phyloP scores from a whole-genome alignment of 2,329 filamentous ascomycete genomes.

The Uncinocarpus reesii region DNA sequence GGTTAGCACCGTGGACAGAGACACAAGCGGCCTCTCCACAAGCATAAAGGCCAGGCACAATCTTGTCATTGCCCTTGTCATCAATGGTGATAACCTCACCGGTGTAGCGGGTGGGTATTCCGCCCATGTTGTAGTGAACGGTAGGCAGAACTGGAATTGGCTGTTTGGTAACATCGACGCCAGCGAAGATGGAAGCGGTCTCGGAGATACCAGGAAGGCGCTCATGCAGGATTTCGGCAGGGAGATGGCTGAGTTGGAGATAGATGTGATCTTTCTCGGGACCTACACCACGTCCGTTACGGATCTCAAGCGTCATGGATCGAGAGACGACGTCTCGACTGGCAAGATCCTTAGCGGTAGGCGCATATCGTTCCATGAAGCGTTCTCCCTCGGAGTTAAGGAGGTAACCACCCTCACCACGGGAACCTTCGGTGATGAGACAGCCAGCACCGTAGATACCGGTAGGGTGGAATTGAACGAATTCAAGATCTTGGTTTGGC shows the following conservation, averaged over 20 bases:
- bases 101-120: slow-evolving; percentile 95
- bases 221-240: slow-evolving; percentile 83
- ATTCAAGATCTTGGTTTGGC: slow-evolving; percentile 97
- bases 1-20: slow-evolving; percentile 96
- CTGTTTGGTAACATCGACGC: slow-evolving; percentile 94
- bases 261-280: slow-evolving; percentile 97
- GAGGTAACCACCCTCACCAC: slow-evolving; percentile 96
- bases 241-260: slow-evolving; percentile 92
- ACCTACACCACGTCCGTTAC: slow-evolving; percentile 91
- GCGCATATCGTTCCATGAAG: slow-evolving; percentile 98
- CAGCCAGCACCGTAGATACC: slow-evolving; percentile 98
- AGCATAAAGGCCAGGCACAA: slow-evolving; percentile 89
- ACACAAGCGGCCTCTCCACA: slow-evolving; percentile 96
- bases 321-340: slow-evolving; percentile 92
- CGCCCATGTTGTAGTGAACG: slow-evolving; percentile 99
- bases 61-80: slow-evolving; percentile 74
- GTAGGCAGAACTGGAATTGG: slow-evolving; percentile 93
- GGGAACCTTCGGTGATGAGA: slow-evolving; percentile 93
- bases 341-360: slow-evolving; percentile 94
- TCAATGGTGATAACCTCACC: slow-evolving; percentile 90
- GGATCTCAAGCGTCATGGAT: slow-evolving; percentile 97
- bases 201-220: slow-evolving; percentile 97
- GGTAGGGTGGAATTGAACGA: slow-evolving; percentile 98
- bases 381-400: slow-evolving; percentile 96
- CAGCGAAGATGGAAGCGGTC: slow-evolving; percentile 92